phyloP scores from a whole-genome alignment of 345 rosid species.

The Salix arbutifolia region DNA sequence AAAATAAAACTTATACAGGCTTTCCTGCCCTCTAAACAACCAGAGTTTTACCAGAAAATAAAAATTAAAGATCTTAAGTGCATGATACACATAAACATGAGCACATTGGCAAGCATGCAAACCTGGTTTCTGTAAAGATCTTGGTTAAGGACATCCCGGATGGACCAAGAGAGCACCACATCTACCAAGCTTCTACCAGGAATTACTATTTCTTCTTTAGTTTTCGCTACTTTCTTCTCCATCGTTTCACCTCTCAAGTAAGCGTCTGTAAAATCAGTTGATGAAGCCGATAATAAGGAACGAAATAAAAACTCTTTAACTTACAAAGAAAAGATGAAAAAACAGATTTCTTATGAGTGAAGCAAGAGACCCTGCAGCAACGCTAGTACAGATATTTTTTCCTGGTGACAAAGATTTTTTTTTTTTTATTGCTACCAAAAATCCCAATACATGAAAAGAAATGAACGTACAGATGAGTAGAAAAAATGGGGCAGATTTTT shows the following conservation, averaged over 20 bases:
- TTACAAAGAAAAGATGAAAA: background rate
- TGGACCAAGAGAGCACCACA: slow-evolving; percentile 1
- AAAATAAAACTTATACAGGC: background rate
- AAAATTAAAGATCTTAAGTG: background rate
- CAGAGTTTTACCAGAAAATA: background rate
- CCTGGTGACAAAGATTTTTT: background rate
- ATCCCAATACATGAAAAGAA: background rate
- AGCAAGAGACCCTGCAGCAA: background rate
- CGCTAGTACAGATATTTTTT: background rate
- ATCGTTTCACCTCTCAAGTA: background rate
- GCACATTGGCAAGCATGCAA: background rate
- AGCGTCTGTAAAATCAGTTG: background rate
- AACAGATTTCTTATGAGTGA: background rate
- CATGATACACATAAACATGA: background rate
- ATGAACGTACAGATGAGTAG: background rate
- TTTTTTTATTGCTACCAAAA: background rate
- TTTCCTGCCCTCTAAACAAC: background rate
- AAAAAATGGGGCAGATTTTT: background rate
- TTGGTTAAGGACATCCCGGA: background rate
- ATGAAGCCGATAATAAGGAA: background rate
- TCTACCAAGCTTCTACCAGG: background rate
- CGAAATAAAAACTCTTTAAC: background rate
- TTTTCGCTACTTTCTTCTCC: background rate
- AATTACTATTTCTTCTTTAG: background rate
- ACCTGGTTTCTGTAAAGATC: background rate